Evolutionary conservation across 2,329 filamentous ascomycete genomes (phyloP), one percentile per base, ranked within the genome.

Genomic region (Coniochaeta prunicola): DNA sequence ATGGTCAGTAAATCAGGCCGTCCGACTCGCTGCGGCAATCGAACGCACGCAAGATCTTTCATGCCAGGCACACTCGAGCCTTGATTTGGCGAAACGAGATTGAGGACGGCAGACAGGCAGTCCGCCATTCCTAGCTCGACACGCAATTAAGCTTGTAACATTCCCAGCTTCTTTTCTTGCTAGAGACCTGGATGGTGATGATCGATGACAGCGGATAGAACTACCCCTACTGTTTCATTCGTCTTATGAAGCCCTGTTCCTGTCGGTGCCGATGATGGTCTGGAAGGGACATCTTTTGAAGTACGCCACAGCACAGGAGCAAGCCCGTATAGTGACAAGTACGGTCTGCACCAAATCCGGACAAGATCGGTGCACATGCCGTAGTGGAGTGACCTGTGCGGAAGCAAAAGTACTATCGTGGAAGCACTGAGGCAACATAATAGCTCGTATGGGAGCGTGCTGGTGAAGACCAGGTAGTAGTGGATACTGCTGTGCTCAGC

Each of bases 1-100:
- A 30, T 30, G 53, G 30, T 26, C 53, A 55, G 33, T 55, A 34
- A 55, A 31, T 5, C 53, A 55, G 2, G 45, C 15, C 31, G 19
- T 55, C 53, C 53, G 53, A 55, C 53, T 55, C 53, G 53, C 53
- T 55, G 53, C 53, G 53, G 53, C 53, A 55, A 24, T 31, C 36
- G 53, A 34, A 55, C 30, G 33, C 53, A 55, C 34, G 53, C 30
- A 55, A 55, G 53, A 36, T 55, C 53, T 10, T 17, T 55, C 17
- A 55, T 56, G 54, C 54, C 54, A 56, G 54, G 54, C 33, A 56
- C 54, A 30, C 36, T 40, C 54, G 54, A 42, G 33, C 36, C 21
- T 26, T 56, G 36, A 56, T 56, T 56, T 56, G 54, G 30, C 33
- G 30, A 56, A 19, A 36, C 13, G 53, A 54, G 53, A 54, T 54